Percentiles rank a stretch among this genome's conserved stretches.
Evolutionary conservation across 306 rosid species (phyloP).

Genomic region (Lagenaria siceraria): DNA sequence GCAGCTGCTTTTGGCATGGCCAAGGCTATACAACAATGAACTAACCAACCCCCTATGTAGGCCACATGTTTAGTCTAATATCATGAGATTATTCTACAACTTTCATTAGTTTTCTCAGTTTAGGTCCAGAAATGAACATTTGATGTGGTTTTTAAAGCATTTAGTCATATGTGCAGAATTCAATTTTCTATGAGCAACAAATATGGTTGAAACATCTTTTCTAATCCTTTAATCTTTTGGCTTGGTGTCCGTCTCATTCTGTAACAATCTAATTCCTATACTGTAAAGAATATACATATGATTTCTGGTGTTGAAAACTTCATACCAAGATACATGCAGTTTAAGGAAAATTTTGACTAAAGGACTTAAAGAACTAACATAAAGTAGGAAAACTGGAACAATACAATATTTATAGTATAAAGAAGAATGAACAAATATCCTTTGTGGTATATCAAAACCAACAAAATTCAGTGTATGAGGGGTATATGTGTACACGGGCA

Average conservation of each 20-base stretch:
- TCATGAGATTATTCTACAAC: not conserved
- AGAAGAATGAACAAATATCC: not conserved
- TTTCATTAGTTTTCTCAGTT: not conserved
- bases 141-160: not conserved
- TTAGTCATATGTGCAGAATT: not conserved
- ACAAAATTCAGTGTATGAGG: not conserved
- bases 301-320: not conserved
- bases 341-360: not conserved
- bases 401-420: not conserved
- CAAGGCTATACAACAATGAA: slow-evolving; percentile 47
- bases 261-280: not conserved
- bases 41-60: not conserved
- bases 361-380: not conserved
- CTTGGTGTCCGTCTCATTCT: not conserved
- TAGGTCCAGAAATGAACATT: not conserved
- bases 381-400: not conserved
- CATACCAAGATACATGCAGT: too few species aligned
- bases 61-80: not conserved
- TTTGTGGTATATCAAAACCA: not conserved
- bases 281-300: too few species aligned
- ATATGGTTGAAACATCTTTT: not conserved
- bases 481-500: not conserved
- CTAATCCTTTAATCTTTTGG: not conserved
- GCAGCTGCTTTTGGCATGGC: slow-evolving; percentile 78
- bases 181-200: not conserved